These are phyloP conservation scores for Aspergillus viridinutans DNA, from an alignment of 2,329 filamentous ascomycete genomes.

Conservation along the genomic window DNA sequence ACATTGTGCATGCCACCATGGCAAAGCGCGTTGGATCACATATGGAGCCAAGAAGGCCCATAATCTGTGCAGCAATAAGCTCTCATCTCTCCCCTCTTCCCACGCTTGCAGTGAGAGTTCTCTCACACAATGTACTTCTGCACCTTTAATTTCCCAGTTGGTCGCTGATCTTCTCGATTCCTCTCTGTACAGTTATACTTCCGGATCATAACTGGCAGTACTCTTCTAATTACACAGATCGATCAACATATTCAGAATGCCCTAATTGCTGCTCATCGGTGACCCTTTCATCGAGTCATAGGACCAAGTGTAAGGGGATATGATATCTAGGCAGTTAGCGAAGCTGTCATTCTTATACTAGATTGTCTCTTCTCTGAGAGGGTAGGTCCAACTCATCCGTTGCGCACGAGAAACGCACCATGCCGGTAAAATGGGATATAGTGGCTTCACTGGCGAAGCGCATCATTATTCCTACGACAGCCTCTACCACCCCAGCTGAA, in stretches of 20 bases:
- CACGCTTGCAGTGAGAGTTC: neutral
- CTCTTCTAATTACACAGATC: neutral
- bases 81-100: neutral
- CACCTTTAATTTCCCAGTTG: neutral
- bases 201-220: neutral
- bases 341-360: too few species aligned
- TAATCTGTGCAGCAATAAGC: neutral
- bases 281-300: neutral
- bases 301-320: neutral
- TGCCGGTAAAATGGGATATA: slow-evolving; percentile 15
- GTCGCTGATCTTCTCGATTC: neutral
- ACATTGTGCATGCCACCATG: neutral
- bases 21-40: neutral
- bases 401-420: slow-evolving; percentile 1
- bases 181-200: neutral
- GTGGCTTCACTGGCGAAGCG: slow-evolving; percentile 40
- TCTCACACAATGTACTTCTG: neutral
- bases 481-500: slow-evolving; percentile 52
- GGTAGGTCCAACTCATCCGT: neutral
- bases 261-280: neutral
- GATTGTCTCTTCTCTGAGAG: neutral
- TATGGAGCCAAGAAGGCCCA: neutral
- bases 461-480: slow-evolving; percentile 54
- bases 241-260: neutral
- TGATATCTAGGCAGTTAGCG: too few species aligned